Conservation (phyloP, 768 basidiomycete genomes). For the Boletus reticulatus region DNA sequence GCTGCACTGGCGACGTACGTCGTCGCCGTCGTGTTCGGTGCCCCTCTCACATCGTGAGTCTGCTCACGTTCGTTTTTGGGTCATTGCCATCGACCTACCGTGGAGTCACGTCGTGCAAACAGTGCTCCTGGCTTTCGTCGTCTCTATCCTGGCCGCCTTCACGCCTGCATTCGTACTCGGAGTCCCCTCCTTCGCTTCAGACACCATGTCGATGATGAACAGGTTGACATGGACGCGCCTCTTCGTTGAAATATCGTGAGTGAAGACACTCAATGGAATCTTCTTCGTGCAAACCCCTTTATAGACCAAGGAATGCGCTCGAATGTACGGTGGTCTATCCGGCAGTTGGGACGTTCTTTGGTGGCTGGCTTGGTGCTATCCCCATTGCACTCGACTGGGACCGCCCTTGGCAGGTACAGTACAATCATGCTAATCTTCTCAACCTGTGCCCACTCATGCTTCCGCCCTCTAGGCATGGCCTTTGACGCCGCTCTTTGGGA, state of each 20-base stretch:
- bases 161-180: constrained; percentile 72
- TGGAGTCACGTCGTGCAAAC: constrained; percentile 58
- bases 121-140: constrained; percentile 62
- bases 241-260: constrained; percentile 81
- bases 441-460: not conserved
- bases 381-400: constrained; percentile 96
- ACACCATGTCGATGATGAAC: constrained; percentile 46
- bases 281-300: not conserved
- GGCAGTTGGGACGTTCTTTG: constrained; percentile 64
- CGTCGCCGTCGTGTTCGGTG: constrained; percentile 68
- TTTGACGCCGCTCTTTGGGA: constrained; percentile 70
- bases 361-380: constrained; percentile 78
- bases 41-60: constrained; percentile 60
- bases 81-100: not conserved
- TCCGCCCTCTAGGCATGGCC: constrained; percentile 68
- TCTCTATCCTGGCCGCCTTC: constrained; percentile 64
- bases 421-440: constrained; percentile 20
- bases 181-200: constrained; percentile 45
- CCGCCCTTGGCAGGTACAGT: constrained; percentile 88
- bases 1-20: constrained; percentile 47
- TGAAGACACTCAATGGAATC: constrained; percentile 17
- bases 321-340: constrained; percentile 84
- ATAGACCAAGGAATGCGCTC: constrained; percentile 56
- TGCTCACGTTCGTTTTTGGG: not conserved
- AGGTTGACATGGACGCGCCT: constrained; percentile 74